phyloP scores from a whole-genome alignment of 108 stramenopile species.

The Discostella stelligeroides region DNA sequence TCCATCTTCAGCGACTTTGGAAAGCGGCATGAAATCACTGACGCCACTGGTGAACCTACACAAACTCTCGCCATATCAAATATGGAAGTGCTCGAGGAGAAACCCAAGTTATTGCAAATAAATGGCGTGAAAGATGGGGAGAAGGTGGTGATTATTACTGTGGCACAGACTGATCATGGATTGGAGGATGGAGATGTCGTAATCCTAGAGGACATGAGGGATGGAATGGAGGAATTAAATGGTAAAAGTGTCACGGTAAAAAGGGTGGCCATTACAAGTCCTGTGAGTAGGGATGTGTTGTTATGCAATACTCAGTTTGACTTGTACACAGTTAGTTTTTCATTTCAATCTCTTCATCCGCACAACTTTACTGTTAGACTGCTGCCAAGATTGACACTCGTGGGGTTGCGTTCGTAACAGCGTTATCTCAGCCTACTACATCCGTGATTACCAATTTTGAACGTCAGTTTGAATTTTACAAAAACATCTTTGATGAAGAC shows the following conservation, averaged over 20 bases:
- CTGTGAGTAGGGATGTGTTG: too few species aligned
- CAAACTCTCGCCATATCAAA: conserved; percentile 52
- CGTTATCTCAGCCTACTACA: conserved; percentile 43
- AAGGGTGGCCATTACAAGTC: conserved; percentile 54
- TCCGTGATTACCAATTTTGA: conserved; percentile 53
- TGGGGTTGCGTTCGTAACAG: conserved; percentile 53
- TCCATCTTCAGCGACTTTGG: conserved; percentile 58
- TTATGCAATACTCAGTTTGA: too few species aligned
- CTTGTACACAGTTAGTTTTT: too few species aligned
- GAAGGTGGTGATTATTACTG: conserved; percentile 51
- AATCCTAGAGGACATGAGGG: conserved; percentile 56
- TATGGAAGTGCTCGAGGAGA: conserved; percentile 46
- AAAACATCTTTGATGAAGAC: conserved; percentile 38
- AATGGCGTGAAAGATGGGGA: conserved; percentile 49
- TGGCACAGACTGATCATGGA: conserved; percentile 54
- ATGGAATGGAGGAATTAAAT: conserved; percentile 43
- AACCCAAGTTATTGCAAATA: conserved; percentile 48
- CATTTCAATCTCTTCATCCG: not conserved
- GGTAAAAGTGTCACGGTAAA: conserved; percentile 48
- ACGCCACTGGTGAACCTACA: conserved; percentile 57
- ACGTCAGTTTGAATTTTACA: conserved; percentile 56
- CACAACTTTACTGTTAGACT: conserved; percentile 20
- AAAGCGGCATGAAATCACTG: conserved; percentile 42
- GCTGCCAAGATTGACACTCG: conserved; percentile 55
- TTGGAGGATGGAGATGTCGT: conserved; percentile 57